These are phyloP conservation scores for Scedosporium aurantiacum DNA, from an alignment of 2,329 filamentous ascomycete species.

Conservation along the genomic window DNA sequence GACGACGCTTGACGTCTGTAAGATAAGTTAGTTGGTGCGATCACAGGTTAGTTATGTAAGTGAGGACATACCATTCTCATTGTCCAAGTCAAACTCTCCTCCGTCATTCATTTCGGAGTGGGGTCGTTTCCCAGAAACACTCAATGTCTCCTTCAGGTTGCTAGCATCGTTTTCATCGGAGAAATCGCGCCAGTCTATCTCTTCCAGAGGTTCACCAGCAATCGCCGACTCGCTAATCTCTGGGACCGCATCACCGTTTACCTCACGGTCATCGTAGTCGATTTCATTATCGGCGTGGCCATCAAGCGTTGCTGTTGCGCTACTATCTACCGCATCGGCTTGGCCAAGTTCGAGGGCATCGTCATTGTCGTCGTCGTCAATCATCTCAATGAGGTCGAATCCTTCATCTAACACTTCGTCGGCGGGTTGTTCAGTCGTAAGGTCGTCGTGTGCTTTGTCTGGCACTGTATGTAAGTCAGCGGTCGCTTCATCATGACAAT, in stretches of 20 bases:
- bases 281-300: constrained; percentile 8
- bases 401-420: background rate
- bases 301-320: constrained; percentile 6
- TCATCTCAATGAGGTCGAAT: constrained; percentile 6
- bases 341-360: constrained; percentile 8
- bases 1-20: constrained; percentile 17
- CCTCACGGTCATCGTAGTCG: constrained; percentile 6
- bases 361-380: background rate
- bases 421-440: background rate
- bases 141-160: background rate
- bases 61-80: constrained; percentile 13
- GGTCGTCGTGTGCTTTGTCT: background rate
- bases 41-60: background rate
- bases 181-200: constrained; percentile 18
- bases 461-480: background rate
- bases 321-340: constrained; percentile 6
- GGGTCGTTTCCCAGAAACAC: constrained; percentile 12
- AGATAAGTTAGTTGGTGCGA: constrained; percentile 7
- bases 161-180: constrained; percentile 8
- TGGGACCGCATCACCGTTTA: background rate
- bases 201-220: constrained; percentile 7
- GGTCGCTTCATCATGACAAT: background rate
- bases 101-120: constrained; percentile 13
- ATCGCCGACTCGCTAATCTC: background rate
- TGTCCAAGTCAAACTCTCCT: constrained; percentile 12